Percentiles rank a stretch among this genome's conserved stretches.
phyloP scores from a whole-genome alignment of 2,329 filamentous ascomycete genomes.

The Cladobotryum protrusum region DNA sequence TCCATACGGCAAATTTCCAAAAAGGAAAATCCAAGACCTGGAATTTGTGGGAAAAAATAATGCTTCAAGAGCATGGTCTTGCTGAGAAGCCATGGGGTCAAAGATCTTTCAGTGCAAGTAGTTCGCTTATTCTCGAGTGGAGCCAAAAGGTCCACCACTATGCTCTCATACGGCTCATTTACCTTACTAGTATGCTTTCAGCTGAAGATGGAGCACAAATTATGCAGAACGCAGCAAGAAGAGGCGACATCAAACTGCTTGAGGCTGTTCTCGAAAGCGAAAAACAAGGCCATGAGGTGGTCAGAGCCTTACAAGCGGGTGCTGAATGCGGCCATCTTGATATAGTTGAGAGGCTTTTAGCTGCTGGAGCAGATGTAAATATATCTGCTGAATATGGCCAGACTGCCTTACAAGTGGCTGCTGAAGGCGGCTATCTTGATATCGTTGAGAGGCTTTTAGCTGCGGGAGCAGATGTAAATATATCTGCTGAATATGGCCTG shows the following conservation, averaged over 20 bases:
- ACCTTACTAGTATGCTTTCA: neutral
- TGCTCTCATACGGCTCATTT: neutral
- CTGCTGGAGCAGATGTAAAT: no score
- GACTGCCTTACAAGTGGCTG: no score
- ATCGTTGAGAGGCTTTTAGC: no score
- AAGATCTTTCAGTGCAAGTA: neutral
- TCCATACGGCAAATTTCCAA: constrained; percentile 4
- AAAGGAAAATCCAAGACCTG: constrained; percentile 1
- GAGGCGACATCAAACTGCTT: neutral
- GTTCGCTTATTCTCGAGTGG: neutral
- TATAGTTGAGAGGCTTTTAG: no score
- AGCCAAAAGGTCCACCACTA: neutral
- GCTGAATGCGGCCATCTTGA: no score
- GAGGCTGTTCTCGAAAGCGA: neutral
- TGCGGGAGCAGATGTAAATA: no score
- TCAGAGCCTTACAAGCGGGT: no score
- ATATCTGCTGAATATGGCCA: no score
- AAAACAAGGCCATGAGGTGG: neutral
- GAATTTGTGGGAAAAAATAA: neutral
- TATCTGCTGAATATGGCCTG: no score
- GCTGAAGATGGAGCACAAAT: neutral
- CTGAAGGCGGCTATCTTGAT: no score
- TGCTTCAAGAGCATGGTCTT: neutral
- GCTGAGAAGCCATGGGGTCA: neutral
- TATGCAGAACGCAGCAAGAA: neutral